Percentiles rank a stretch among this genome's conserved stretches.
Evolutionary conservation across 2,329 filamentous ascomycete species (phyloP).

Genomic region (Aspergillus fumigatiaffinis): DNA sequence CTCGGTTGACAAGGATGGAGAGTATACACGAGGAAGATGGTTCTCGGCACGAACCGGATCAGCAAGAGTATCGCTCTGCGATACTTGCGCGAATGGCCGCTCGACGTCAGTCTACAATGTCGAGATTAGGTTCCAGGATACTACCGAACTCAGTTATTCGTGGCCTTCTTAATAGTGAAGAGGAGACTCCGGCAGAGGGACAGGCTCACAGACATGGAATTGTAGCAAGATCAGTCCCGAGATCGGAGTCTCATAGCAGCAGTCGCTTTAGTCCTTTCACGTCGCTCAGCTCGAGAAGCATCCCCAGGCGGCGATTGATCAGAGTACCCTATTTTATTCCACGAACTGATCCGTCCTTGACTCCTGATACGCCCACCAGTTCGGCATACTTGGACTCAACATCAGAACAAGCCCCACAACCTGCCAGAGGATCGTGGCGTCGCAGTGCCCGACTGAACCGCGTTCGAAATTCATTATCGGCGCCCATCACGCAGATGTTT

Average conservation of each 20-base stretch:
- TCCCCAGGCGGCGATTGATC: conserved; percentile 37
- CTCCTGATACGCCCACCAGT: conserved; percentile 26
- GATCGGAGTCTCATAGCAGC: conserved; percentile 32
- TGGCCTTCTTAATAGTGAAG: conserved; percentile 42
- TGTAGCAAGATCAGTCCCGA: conserved; percentile 34
- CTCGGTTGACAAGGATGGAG: conserved; percentile 20
- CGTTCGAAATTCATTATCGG: conserved; percentile 42
- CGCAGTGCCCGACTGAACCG: conserved; percentile 39
- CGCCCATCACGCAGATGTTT: conserved; percentile 43
- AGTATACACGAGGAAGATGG: conserved; percentile 36
- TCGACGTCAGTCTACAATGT: conserved; percentile 46
- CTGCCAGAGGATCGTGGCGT: conserved; percentile 35
- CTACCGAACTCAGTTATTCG: conserved; percentile 45
- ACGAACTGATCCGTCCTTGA: conserved; percentile 29
- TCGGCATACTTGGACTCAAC: conserved; percentile 24
- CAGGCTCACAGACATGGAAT: conserved; percentile 43
- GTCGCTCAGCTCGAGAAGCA: conserved; percentile 36
- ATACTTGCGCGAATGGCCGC: conserved; percentile 33
- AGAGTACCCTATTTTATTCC: conserved; percentile 39
- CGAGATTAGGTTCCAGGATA: conserved; percentile 45
- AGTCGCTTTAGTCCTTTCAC: conserved; percentile 40
- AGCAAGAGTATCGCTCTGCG: conserved; percentile 29
- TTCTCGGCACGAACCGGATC: conserved; percentile 28
- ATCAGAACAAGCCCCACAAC: conserved; percentile 23
- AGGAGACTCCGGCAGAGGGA: conserved; percentile 44